Evolutionary conservation across 805 yeast genomes (phyloP), one percentile per base, ranked within the genome.

Genomic region (Ascoidea tarda): DNA sequence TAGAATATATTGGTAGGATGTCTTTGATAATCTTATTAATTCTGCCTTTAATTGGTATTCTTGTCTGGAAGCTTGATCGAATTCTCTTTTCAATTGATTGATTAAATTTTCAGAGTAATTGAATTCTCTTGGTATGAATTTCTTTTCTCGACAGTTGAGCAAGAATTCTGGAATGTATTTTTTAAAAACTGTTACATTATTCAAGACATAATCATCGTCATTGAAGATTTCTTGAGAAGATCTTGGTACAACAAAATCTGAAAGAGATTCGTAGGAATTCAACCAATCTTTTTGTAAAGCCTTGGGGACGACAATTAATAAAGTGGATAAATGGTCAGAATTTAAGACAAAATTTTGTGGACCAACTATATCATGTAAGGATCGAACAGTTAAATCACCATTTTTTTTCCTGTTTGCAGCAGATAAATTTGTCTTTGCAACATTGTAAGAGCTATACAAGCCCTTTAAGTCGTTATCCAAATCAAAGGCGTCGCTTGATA

Each of bases 51-150:
- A 68, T 57, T 82, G 79, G 42, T 79, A 75, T 70, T 93, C 98
- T 46, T 79, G 74, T 60, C 84, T 79, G 48, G 81, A 77, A 10
- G 95, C 88, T 55, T 77, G 72, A 60, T 84, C 82, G 63, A 79
- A 88, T 67, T 91, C 97, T 65, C 81, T 76, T 65, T 86, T 80
- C 75, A 86, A 71, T 61, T 78, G 76, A 60, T 81, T 82, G 56
- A 87, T 76, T 47, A 75, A 67, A 56, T 84, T 88, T 62, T 87
- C 95, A 5, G 91, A 82, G 68, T 87, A 90, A 55, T 80, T 79
- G 63, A 89, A 88, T 60, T 93, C 99, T 63, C 99, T 81, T 47
- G 96, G 96, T 57, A 85, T 79, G 82, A 87, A 93, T 69, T 87
- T 87, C 59, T 74, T 75, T 62, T 93, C 99, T 65, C 98, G 79